phyloP scores from a whole-genome alignment of 129 eudicot species.

The Logfia minima region DNA sequence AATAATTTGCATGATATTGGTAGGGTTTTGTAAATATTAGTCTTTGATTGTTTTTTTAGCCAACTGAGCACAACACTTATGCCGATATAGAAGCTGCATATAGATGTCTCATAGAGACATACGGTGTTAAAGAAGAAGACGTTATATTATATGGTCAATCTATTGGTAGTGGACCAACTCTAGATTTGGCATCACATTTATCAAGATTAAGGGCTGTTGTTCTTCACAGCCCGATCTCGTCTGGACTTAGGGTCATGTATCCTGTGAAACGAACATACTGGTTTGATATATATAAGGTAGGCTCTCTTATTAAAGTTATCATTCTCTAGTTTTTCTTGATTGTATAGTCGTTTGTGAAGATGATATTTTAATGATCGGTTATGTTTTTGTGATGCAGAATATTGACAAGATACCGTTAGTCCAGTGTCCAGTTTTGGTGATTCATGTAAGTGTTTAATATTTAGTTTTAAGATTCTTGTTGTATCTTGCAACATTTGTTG shows the following conservation, averaged over 20 bases:
- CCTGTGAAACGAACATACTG: slow-evolving; percentile 94
- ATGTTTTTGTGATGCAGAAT: slow-evolving; percentile 55
- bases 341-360: neutral
- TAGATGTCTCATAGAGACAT: slow-evolving; percentile 70
- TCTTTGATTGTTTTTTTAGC: slow-evolving; percentile 39
- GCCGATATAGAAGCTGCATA: slow-evolving; percentile 93
- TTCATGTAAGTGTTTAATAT: slow-evolving; percentile 68
- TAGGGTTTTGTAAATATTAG: slow-evolving; percentile 4
- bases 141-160: slow-evolving; percentile 89
- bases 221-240: slow-evolving; percentile 91
- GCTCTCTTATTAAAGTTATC: neutral
- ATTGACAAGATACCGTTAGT: slow-evolving; percentile 83
- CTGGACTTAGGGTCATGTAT: slow-evolving; percentile 96
- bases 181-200: slow-evolving; percentile 83
- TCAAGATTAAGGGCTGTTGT: slow-evolving; percentile 84
- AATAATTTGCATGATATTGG: slow-evolving; percentile 4
- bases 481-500: neutral
- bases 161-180: slow-evolving; percentile 93
- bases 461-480: neutral
- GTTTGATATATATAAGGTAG: slow-evolving; percentile 96
- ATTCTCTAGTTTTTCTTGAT: neutral
- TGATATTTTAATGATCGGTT: neutral
- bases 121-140: slow-evolving; percentile 78
- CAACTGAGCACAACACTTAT: slow-evolving; percentile 88
- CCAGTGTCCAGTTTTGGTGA: slow-evolving; percentile 75